Percentiles rank a stretch among this genome's conserved stretches.
These are phyloP conservation scores for Yamadazyma atlantica DNA, from an alignment of 1,139 yeast genomes.

Conservation along the genomic window DNA sequence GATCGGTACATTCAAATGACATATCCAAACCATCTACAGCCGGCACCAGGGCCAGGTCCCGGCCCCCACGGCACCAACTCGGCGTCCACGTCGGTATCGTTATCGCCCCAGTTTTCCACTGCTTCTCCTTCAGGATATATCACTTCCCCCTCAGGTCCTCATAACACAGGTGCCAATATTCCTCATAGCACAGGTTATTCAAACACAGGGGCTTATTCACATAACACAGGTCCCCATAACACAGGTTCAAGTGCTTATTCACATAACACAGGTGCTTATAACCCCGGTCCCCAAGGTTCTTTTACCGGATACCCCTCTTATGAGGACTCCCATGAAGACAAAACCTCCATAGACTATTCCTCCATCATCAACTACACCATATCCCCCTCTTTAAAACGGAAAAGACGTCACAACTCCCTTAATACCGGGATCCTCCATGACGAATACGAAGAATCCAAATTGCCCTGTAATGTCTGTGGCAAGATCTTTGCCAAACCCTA, in stretches of 20 bases:
- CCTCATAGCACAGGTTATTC: too few species aligned
- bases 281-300: too few species aligned
- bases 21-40: neutral
- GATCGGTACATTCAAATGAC: neutral
- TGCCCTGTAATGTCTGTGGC: constrained; percentile 47
- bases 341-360: constrained; percentile 31
- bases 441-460: constrained; percentile 14
- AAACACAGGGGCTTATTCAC: too few species aligned
- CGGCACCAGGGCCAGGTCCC: too few species aligned
- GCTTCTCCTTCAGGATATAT: neutral
- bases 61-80: neutral
- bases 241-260: too few species aligned
- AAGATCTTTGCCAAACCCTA: constrained; percentile 55
- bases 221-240: too few species aligned
- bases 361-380: constrained; percentile 39
- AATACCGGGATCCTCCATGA: neutral
- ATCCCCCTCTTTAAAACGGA: constrained; percentile 35
- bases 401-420: constrained; percentile 22
- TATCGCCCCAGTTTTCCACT: constrained; percentile 1
- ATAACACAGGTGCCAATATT: too few species aligned
- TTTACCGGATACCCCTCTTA: neutral
- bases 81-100: neutral
- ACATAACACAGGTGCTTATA: too few species aligned
- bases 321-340: constrained; percentile 1
- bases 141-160: too few species aligned